Evolutionary conservation across 139 green algal genomes (phyloP), one percentile per base, ranked within the genome.

Genomic region (Coelastrella sp.): DNA sequence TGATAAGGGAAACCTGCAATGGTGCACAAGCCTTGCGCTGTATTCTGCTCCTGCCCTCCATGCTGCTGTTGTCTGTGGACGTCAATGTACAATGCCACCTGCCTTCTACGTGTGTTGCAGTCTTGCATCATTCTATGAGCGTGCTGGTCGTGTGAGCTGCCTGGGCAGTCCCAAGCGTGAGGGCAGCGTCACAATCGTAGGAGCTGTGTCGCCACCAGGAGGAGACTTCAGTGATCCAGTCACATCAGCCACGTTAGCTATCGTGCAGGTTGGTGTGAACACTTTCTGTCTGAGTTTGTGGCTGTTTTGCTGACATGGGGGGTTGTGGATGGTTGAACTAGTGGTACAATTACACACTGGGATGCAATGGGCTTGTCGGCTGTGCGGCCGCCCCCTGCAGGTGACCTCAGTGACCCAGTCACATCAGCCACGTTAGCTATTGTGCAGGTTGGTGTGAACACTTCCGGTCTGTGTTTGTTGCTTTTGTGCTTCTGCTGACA

Each of bases 221-320:
- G 98, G 98, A 22, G 98, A 99, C 93, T 99, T 99, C 94, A 98
- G 96, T 3, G 98, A 99, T 95, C 98, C 98, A 20, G 98, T 99
- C 82, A 99, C 98, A 32, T 95, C 97, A 57, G 98, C 98, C 59
- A 99, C 98, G 11, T 96, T 99, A n/a, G 95, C 95, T 73, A 99
- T 99, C 84, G 98, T 99, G 76, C 98, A 99, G 96, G 97, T 96
- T 85, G 68, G 68, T n/a, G 16, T 47, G 32, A 47, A 0, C 32
- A 47, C 11, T 5, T 71, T 11, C 64, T 71, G 64, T 14, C 13
- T 5, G 61, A 7, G 10, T 68, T 7, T 13, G 11, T 68, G 61
- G 61, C 7, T 68, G 61, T 68, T 68, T n/a, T n/a, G n/a, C n/a
- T 47, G 32, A 47, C 32, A 47, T 47, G 32, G 0, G 32, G 32